Evolutionary conservation across 1,284 basidiomycete genomes (phyloP).

Genomic region (Ganoderma multipileum): DNA sequence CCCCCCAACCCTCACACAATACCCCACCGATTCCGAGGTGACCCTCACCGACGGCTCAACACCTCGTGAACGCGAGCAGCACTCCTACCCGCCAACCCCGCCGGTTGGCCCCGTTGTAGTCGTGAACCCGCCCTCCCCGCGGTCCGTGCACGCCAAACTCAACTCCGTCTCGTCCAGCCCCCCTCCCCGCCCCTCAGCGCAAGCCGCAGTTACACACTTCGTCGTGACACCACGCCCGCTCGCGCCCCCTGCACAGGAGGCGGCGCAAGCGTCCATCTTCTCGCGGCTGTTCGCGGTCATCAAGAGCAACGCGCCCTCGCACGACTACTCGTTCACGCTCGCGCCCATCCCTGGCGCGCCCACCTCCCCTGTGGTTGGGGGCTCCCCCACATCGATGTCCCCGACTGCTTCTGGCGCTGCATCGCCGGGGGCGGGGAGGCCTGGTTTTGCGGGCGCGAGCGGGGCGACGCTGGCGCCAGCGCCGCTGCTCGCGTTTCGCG

Average conservation of each 20-base stretch:
- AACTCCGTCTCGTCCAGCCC: slow-evolving; percentile 37
- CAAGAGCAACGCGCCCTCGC: slow-evolving; percentile 62
- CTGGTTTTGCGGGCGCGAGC: slow-evolving; percentile 22
- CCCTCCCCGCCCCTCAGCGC: slow-evolving; percentile 9
- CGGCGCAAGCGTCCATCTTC: slow-evolving; percentile 51
- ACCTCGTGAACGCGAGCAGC: slow-evolving; percentile 33
- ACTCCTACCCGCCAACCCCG: slow-evolving; percentile 75
- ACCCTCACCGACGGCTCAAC: slow-evolving; percentile 39
- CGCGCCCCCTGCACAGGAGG: slow-evolving; percentile 39
- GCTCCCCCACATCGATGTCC: too few species aligned
- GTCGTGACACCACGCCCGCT: slow-evolving; percentile 59
- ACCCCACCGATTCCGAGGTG: slow-evolving; percentile 41
- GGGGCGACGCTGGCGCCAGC: slow-evolving; percentile 37
- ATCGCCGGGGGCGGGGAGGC: slow-evolving; percentile 26
- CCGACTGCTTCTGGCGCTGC: slow-evolving; percentile 4
- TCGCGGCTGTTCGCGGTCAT: slow-evolving; percentile 62
- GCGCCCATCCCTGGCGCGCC: slow-evolving; percentile 44
- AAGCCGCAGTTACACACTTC: slow-evolving; percentile 54
- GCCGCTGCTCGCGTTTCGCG: slow-evolving; percentile 69
- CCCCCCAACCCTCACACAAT: slow-evolving; percentile 25
- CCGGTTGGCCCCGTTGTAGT: slow-evolving; percentile 40
- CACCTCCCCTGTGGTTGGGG: not conserved
- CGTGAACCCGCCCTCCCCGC: slow-evolving; percentile 53
- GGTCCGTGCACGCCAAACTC: slow-evolving; percentile 48
- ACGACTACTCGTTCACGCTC: slow-evolving; percentile 71